Base-by-base conservation (phyloP, 1,284 basidiomycete genomes). In the Naganishia sp. region DNA sequence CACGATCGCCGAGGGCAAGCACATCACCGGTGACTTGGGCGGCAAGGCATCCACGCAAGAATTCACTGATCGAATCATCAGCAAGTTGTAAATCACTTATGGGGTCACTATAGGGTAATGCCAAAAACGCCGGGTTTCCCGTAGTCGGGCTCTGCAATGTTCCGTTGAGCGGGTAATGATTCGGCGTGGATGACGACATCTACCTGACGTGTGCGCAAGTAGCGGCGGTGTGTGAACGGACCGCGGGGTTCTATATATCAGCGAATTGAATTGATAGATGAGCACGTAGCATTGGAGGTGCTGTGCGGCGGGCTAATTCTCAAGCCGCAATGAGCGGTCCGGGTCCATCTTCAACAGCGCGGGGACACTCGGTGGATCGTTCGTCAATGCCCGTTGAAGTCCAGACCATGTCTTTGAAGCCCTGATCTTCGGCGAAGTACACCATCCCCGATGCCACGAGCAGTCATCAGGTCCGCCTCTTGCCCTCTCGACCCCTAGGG, bases 1-100 rank as follows among this genome's bases (percentile, higher is more conserved):
- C 67, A 96, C 93, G 55, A 95, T 97, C 75, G 91, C 93, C 42
- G 93, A 96, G 82, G 94, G 94, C 75, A 92, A 90, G 83, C 80
- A 84, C 56, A 94, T 95, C 78, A 97, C 94, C 18, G 88, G 92
- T 45, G 94, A 97, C 81, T 83, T 97, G 68, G 93, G 94, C 56
- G 94, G 94, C 62, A 93, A 90, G 79, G 85, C 94, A 28, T 86
- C 87, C 55, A 97, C 94, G 17, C 83, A 84, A 77, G 87, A 95
- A 81, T 97, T 91, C 83, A 94, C 94, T 46, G 79, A 86, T 67
- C 89, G 91, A 50, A 95, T 97, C 81, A 87, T 96, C 70, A 74
- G 83, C 71, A 92, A 87, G 82, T 82, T 95, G 57, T 61, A 61
- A 61, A 60, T n/a, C 28, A 49, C 53, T 15, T 25, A 55, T 39